Conservation (phyloP, 306 rosid genomes). For the Hippophae rhamnoides region DNA sequence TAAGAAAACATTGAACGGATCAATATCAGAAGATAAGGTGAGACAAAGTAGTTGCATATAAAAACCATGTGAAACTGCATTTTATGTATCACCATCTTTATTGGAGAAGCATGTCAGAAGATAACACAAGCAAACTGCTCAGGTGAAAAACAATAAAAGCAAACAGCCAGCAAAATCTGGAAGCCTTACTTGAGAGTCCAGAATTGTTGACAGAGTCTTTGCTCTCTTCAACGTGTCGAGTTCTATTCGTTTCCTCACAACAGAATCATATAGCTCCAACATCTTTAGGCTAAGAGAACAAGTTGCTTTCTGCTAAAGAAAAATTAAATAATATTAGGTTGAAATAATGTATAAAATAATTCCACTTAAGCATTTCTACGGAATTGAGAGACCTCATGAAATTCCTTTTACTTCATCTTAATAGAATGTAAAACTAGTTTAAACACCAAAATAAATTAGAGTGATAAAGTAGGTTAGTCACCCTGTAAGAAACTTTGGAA, state of each 20-base stretch:
- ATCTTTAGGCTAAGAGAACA: conserved; percentile 47
- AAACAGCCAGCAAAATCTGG: conserved; percentile 4
- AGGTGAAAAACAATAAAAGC: conserved; percentile 11
- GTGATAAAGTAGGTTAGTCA: no score
- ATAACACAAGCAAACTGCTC: conserved; percentile 6
- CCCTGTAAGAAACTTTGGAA: no score
- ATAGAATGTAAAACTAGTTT: no score
- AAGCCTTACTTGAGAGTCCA: conserved; percentile 65
- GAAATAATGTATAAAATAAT: not conserved
- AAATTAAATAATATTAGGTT: not conserved
- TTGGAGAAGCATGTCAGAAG: not conserved
- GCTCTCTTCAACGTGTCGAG: conserved; percentile 53
- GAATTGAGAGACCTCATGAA: no score
- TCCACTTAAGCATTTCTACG: no score
- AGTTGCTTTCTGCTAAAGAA: conserved; percentile 49
- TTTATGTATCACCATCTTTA: not conserved
- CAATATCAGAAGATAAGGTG: no score
- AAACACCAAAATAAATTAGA: no score
- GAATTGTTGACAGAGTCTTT: conserved; percentile 45
- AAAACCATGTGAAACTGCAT: not conserved
- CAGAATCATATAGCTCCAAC: conserved; percentile 49
- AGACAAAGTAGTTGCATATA: no score
- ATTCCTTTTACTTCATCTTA: no score
- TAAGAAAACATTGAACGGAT: no score
- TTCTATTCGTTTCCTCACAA: conserved; percentile 46